Conservation (phyloP, 352 stramenopile species). For the Phytophthora pseudosyringae region DNA sequence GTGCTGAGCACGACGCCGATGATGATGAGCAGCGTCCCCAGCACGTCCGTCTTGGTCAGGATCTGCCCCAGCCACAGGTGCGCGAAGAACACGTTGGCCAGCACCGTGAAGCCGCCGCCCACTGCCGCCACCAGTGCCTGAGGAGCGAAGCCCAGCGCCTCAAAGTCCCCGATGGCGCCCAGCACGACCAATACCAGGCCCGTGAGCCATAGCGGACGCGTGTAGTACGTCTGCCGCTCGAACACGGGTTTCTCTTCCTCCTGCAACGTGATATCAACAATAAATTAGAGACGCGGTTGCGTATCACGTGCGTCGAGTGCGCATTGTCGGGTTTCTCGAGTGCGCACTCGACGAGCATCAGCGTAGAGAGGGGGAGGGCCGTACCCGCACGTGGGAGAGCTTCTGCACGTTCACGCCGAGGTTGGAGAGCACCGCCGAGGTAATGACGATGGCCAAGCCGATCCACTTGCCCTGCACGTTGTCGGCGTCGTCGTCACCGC, state of each 20-base stretch:
- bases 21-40: slow-evolving; percentile 82
- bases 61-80: slow-evolving; percentile 86
- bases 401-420: slow-evolving; percentile 89
- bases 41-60: slow-evolving; percentile 67
- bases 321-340: slow-evolving; percentile 16
- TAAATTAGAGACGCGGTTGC: background rate
- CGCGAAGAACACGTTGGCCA: slow-evolving; percentile 91
- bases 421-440: slow-evolving; percentile 84
- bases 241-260: slow-evolving; percentile 75
- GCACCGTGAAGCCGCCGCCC: slow-evolving; percentile 84
- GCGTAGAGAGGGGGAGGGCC: slow-evolving; percentile 18
- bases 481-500: slow-evolving; percentile 36
- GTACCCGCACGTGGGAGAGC: slow-evolving; percentile 82
- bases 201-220: slow-evolving; percentile 83
- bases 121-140: slow-evolving; percentile 88
- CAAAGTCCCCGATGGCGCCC: slow-evolving; percentile 87
- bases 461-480: slow-evolving; percentile 86
- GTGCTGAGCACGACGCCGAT: slow-evolving; percentile 84
- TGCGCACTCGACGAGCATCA: slow-evolving; percentile 20
- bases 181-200: slow-evolving; percentile 83
- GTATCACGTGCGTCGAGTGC: slow-evolving; percentile 1
- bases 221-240: slow-evolving; percentile 80
- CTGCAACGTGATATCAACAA: slow-evolving; percentile 23
- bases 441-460: slow-evolving; percentile 78
- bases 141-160: slow-evolving; percentile 85